A percentile compares a stretch with the other conserved stretches of the same genome.
phyloP scores from a whole-genome alignment of 345 rosid genomes.

The Sisymbrium irio region DNA sequence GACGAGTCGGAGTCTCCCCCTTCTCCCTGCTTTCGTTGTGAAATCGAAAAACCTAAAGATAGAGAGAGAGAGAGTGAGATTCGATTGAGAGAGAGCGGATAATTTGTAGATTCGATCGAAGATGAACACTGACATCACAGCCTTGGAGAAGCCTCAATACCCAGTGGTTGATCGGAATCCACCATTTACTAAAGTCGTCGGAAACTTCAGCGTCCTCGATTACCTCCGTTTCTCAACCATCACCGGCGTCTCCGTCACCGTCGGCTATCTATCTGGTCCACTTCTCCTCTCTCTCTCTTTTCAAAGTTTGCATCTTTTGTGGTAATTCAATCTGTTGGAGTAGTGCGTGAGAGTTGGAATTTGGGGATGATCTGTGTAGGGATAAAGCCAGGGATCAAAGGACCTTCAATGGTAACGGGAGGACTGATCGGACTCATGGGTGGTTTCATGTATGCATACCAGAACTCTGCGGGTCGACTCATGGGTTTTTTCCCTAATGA shows the following conservation, averaged over 20 bases:
- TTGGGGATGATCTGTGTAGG: constrained; percentile 42
- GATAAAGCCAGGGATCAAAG: constrained; percentile 81
- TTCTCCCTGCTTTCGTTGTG: background rate
- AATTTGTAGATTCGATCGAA: constrained; percentile 20
- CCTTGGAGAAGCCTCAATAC: constrained; percentile 86
- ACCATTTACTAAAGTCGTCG: constrained; percentile 73
- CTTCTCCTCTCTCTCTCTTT: background rate
- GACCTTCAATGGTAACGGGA: constrained; percentile 98
- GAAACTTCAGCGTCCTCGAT: constrained; percentile 77
- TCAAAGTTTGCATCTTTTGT: background rate
- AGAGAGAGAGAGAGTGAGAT: background rate
- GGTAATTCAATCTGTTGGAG: background rate
- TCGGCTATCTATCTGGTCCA: constrained; percentile 85
- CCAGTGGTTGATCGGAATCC: constrained; percentile 88
- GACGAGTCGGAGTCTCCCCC: constrained; percentile 1
- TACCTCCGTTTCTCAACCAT: constrained; percentile 73
- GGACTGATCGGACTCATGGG: constrained; percentile 97
- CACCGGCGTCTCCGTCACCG: constrained; percentile 87
- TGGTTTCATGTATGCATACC: constrained; percentile 99
- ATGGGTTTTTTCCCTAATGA: constrained; percentile 97
- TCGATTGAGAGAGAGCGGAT: background rate
- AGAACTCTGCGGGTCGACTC: constrained; percentile 90
- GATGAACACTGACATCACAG: constrained; percentile 94
- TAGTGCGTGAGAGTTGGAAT: background rate
- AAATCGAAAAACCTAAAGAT: constrained; percentile 4